These are phyloP conservation scores for Fusarium scirpi DNA, from an alignment of 2,329 filamentous ascomycete genomes.

Conservation along the genomic window DNA sequence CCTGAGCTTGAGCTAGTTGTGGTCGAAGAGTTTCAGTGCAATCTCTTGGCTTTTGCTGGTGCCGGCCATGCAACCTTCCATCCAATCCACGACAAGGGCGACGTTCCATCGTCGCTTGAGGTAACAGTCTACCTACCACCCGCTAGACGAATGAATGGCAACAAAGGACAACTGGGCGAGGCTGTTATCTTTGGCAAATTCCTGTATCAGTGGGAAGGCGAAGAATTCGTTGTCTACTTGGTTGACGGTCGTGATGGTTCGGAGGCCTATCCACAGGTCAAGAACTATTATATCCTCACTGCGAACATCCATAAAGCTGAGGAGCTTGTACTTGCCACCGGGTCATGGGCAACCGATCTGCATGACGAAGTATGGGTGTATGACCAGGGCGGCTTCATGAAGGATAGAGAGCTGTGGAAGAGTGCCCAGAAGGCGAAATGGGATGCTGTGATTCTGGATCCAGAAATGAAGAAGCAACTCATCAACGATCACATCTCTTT, in stretches of 20 bases:
- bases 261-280: background rate
- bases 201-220: background rate
- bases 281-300: slow-evolving; percentile 4
- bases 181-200: slow-evolving; percentile 8
- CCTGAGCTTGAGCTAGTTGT: background rate
- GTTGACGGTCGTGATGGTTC: slow-evolving; percentile 3
- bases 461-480: background rate
- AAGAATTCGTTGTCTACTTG: slow-evolving; percentile 2
- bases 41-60: background rate
- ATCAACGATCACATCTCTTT: slow-evolving; percentile 8
- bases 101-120: background rate
- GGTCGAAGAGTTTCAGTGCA: background rate
- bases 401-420: slow-evolving; percentile 2
- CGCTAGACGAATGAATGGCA: background rate
- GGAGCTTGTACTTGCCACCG: slow-evolving; percentile 1
- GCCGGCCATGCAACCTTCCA: background rate
- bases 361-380: slow-evolving; percentile 7
- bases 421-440: background rate
- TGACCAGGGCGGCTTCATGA: background rate
- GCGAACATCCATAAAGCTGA: slow-evolving; percentile 1
- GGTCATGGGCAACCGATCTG: slow-evolving; percentile 6
- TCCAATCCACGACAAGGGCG: background rate
- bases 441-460: background rate
- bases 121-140: background rate
- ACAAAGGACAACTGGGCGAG: slow-evolving; percentile 5